Evolutionary conservation across 1,284 basidiomycete species (phyloP), one percentile per base, ranked within the genome.

Genomic region (Fomes fomentarius): DNA sequence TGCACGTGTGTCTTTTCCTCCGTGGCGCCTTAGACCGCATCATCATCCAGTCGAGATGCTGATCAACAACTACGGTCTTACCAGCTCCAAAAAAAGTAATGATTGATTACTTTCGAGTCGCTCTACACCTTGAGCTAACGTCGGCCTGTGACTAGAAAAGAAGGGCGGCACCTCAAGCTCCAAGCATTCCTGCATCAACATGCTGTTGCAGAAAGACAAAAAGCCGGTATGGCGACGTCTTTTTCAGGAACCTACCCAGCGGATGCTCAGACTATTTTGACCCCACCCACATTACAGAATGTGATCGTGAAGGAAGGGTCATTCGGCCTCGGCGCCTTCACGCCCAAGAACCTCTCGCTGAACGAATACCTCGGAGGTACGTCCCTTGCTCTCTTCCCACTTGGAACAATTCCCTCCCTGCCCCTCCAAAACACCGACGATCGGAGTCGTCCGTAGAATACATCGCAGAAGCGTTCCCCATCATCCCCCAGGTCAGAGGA

Each of bases 311-410:
- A 73, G 54, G 57, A 62, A 21, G 72, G 74, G 28, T 52, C 44
- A 2, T 76, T 65, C 69, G 80, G 80, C 2, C 54, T 80, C 12
- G 80, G 81, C 21, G 61, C 74, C 3, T 82, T 80, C 62, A 61
- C 80, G 19, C 42, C 56, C 0, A 64, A 70, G 26, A 28, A 57
- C 0, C 76, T 73, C 8, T 56, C 55, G 14, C 52, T 60, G 24
- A 61, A 58, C 12, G 68, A 71, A 22, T 64, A 73, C 35, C 70
- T 82, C 52, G 69, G 70, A 62, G 80, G 79, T 78, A 15, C 11
- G 37, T 26, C 4, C 8, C 15, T 11, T 25, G 9, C n/a, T 43
- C 41, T 15, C 26, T 21, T 21, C 31, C 15, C 44, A 14, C 40
- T 25, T 30, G 12, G 7, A 30, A n/a, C n/a, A n/a, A n/a, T 30